A percentile compares a stretch with the other conserved stretches of the same genome.
These are phyloP conservation scores for Marasmius sp. DNA, from an alignment of 1,284 basidiomycete genomes.

Conservation along the genomic window DNA sequence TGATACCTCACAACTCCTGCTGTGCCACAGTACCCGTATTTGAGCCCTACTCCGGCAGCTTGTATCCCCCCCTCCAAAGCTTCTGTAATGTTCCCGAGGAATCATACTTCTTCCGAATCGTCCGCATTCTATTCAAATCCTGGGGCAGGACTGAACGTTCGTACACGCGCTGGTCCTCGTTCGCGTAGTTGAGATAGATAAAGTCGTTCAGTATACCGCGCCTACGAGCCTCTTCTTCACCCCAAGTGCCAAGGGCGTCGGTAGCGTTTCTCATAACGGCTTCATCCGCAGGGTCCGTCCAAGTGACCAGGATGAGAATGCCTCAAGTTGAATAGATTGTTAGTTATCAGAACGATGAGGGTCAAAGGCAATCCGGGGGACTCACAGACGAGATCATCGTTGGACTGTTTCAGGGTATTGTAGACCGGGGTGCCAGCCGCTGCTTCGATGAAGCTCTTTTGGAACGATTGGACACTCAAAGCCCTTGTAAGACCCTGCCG, in stretches of 20 bases:
- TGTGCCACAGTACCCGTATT: too few relatives aligned
- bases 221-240: neutral
- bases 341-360: neutral
- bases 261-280: neutral
- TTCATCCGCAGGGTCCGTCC: neutral
- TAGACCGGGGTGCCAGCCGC: too few relatives aligned
- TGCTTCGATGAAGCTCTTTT: too few relatives aligned
- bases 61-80: neutral
- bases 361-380: neutral
- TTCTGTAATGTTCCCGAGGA: neutral
- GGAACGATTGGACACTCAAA: too few relatives aligned
- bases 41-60: neutral
- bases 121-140: neutral
- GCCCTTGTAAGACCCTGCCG: too few relatives aligned
- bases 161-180: neutral
- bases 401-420: too few relatives aligned
- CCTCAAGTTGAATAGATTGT: neutral
- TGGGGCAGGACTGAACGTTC: neutral
- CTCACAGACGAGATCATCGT: too few relatives aligned
- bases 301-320: neutral
- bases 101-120: neutral
- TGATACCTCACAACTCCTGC: too few relatives aligned
- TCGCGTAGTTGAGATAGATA: neutral
- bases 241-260: neutral
- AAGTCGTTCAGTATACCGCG: neutral